Base-by-base conservation (phyloP, 2,329 filamentous ascomycete species). In the Colletotrichum scovillei region DNA sequence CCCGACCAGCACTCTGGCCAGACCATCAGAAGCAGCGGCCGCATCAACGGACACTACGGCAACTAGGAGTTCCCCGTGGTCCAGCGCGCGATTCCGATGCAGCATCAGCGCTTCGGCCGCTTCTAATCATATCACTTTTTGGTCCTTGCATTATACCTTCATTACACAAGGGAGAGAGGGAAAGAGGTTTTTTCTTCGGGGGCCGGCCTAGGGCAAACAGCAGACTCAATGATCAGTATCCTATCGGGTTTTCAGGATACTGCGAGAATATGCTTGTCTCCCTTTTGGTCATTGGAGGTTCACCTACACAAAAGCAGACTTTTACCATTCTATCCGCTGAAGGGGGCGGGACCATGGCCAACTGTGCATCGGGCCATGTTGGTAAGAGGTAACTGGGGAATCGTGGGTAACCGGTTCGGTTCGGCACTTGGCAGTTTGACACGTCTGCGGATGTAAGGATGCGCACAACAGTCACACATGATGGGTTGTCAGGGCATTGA, bases 1-100 rank as follows among this genome's bases (percentile, higher is more conserved):
- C 63, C 79, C 12, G 76, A 77, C 38, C 78, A 82, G 62, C 78
- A 80, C 24, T 78, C 80, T 59, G 75, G 74, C 57, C 71, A 74
- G 35, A 69, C 69, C 16, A 38, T 32, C 28, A 62, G 73, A 56
- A 59, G 62, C 52, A 49, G 62, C 42, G 55, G 64, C 62, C 74
- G 75, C 42, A 71, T 67, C 14, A 75, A 75, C 63, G 75, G 74
- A 53, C 75, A 75, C 74, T 75, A 75, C 60, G 70, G 71, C 22
- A 63, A 73, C 67, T 73, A 73, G 71, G 67, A 66, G 46, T 70
- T 60, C 6, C 60, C 71, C 60, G 56, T 70, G 9, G 16, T 62
- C 56, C 32, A 56, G 55, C 67, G 65, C n/a, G 58, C 67, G 49
- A 60, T 60, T 60, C 67, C 71, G 49, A 57, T 70, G 30, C 70